Evolutionary conservation across 2,329 filamentous ascomycete species (phyloP).

Genomic region (Aspergillus thermomutatus): DNA sequence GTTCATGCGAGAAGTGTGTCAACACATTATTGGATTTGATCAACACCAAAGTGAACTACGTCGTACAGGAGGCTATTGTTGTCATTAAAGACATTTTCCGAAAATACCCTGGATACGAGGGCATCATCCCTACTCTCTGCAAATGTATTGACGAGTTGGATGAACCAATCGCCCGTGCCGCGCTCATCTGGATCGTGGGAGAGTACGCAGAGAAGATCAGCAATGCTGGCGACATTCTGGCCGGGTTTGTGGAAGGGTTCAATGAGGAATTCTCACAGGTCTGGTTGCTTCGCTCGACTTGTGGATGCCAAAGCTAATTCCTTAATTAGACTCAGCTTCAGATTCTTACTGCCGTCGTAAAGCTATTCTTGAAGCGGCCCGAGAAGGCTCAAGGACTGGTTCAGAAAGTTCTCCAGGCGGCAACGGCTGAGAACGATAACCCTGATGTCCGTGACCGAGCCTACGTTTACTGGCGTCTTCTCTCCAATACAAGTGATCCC

Average conservation of each 20-base stretch:
- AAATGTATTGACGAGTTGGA: slow-evolving; percentile 96
- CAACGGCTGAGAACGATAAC: slow-evolving; percentile 94
- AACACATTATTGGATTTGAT: slow-evolving; percentile 91
- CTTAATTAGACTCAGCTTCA: slow-evolving; percentile 82
- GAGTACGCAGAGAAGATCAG: slow-evolving; percentile 99
- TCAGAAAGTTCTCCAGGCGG: slow-evolving; percentile 88
- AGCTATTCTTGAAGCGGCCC: slow-evolving; percentile 95
- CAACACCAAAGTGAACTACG: slow-evolving; percentile 97
- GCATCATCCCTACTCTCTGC: slow-evolving; percentile 93
- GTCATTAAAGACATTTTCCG: slow-evolving; percentile 98
- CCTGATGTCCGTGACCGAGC: slow-evolving; percentile 95
- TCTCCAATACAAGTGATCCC: slow-evolving; percentile 76
- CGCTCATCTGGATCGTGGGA: slow-evolving; percentile 97
- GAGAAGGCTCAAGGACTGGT: slow-evolving; percentile 87
- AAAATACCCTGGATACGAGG: slow-evolving; percentile 96
- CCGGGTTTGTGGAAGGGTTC: slow-evolving; percentile 88
- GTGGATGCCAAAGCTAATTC: not conserved
- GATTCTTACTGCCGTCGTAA: slow-evolving; percentile 94
- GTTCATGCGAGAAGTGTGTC: slow-evolving; percentile 90
- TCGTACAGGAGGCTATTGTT: slow-evolving; percentile 97
- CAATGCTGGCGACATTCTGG: slow-evolving; percentile 93
- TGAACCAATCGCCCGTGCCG: slow-evolving; percentile 84
- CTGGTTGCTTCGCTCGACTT: slow-evolving; percentile 28
- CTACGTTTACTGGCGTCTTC: slow-evolving; percentile 95
- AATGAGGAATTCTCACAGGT: slow-evolving; percentile 95